Conservation (phyloP, 768 basidiomycete genomes). For the Suillus alpinus region DNA sequence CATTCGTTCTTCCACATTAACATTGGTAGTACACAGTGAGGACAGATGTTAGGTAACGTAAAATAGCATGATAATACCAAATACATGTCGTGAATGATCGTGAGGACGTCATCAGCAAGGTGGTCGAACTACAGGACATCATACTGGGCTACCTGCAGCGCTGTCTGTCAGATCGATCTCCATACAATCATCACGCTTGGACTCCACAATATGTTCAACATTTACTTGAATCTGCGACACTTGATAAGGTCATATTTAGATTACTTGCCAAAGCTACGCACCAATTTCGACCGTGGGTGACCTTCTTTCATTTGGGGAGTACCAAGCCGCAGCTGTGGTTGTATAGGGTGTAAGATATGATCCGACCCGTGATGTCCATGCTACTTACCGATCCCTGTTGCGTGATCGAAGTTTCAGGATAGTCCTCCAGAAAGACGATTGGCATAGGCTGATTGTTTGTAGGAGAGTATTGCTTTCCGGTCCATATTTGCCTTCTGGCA, state of each 20-base stretch:
- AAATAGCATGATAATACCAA: neutral
- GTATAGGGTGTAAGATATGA: neutral
- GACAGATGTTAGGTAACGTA: neutral
- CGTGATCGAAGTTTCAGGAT: neutral
- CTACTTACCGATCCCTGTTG: neutral
- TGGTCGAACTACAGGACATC: neutral
- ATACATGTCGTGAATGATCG: neutral
- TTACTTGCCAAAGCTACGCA: slow-evolving; percentile 3
- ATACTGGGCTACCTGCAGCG: neutral
- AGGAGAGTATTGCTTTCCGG: neutral
- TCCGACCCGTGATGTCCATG: neutral
- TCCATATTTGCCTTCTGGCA: slow-evolving; percentile 13
- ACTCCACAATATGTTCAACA: slow-evolving; percentile 14
- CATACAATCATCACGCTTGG: slow-evolving; percentile 12
- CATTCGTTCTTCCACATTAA: neutral
- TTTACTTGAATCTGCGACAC: slow-evolving; percentile 17
- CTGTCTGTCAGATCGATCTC: neutral
- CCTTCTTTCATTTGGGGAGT: neutral
- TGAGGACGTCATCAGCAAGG: neutral
- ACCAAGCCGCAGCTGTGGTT: slow-evolving; percentile 9
- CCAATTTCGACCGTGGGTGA: slow-evolving; percentile 2
- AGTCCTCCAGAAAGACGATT: neutral
- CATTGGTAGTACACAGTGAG: neutral
- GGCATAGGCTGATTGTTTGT: slow-evolving; percentile 4
- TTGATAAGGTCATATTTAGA: neutral